A percentile compares a stretch with the other conserved stretches of the same genome.
Evolutionary conservation across 331 rosid genomes (phyloP).

Genomic region (Malus hybrid): DNA sequence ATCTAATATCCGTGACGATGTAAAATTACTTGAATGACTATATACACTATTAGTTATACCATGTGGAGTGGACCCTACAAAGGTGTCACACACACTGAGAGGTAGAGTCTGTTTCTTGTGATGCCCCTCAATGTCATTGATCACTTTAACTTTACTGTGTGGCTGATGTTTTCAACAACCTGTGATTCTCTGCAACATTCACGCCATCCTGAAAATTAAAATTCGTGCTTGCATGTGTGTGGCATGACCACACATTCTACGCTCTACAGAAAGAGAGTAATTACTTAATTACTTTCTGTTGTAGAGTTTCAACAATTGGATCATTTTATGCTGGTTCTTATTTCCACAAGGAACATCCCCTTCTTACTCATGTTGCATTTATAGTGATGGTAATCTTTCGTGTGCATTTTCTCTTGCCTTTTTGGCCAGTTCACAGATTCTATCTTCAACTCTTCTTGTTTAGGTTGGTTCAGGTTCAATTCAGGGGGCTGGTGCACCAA

Average conservation of each 20-base stretch:
- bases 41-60: neutral
- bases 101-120: neutral
- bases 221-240: neutral
- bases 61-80: neutral
- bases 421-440: slow-evolving; percentile 12
- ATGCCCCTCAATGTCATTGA: neutral
- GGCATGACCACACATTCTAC: neutral
- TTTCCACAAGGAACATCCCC: neutral
- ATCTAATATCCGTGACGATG: neutral
- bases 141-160: neutral
- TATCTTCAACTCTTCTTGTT: slow-evolving; percentile 22
- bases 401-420: neutral
- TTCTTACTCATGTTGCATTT: neutral
- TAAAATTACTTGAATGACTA: neutral
- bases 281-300: neutral
- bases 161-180: neutral
- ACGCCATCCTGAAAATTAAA: neutral
- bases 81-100: neutral
- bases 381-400: neutral
- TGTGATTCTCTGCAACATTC: neutral
- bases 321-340: neutral
- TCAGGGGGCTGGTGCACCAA: slow-evolving; percentile 99
- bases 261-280: neutral
- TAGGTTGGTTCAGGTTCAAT: slow-evolving; percentile 97
- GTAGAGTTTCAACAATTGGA: neutral